A percentile compares a stretch with the other conserved stretches of the same genome.
Evolutionary conservation across 805 yeast genomes (phyloP).

Genomic region (Metschnikowia similis): DNA sequence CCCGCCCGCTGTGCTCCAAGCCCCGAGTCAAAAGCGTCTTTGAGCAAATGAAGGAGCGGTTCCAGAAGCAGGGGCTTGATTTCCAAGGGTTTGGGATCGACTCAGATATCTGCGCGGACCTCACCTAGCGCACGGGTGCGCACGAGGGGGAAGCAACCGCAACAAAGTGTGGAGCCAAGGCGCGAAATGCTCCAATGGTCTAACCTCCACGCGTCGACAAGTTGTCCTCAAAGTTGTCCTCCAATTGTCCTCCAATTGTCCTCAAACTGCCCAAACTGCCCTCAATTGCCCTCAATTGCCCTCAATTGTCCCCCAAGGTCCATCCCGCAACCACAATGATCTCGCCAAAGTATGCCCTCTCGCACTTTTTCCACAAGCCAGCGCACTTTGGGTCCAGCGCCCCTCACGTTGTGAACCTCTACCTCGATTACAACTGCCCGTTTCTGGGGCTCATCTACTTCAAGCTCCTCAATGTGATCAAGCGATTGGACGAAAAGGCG

Average conservation of each 20-base stretch:
- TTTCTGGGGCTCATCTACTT: constrained; percentile 62
- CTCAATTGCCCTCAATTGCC: too few relatives aligned
- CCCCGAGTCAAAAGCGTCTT: neutral
- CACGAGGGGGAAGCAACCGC: too few relatives aligned
- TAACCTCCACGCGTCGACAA: neutral
- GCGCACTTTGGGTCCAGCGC: constrained; percentile 19
- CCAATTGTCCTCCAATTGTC: too few relatives aligned
- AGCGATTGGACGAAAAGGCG: constrained; percentile 41
- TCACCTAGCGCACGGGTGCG: neutral
- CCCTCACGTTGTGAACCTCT: constrained; percentile 54
- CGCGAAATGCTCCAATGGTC: neutral
- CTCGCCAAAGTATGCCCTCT: constrained; percentile 38
- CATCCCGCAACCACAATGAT: constrained; percentile 23
- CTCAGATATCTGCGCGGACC: neutral
- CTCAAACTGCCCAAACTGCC: too few relatives aligned
- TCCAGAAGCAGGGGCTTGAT: constrained; percentile 2
- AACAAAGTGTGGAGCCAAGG: constrained; percentile 2
- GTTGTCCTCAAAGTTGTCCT: too few relatives aligned
- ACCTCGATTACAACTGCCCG: constrained; percentile 75
- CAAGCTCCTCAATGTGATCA: constrained; percentile 52
- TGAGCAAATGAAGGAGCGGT: constrained; percentile 7
- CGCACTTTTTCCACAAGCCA: constrained; percentile 29
- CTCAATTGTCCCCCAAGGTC: too few relatives aligned
- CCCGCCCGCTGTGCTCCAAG: neutral
- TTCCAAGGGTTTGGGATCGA: constrained; percentile 8